Base-by-base conservation (phyloP, 2,329 filamentous ascomycete species). In the Exophiala phaeomuriformis region DNA sequence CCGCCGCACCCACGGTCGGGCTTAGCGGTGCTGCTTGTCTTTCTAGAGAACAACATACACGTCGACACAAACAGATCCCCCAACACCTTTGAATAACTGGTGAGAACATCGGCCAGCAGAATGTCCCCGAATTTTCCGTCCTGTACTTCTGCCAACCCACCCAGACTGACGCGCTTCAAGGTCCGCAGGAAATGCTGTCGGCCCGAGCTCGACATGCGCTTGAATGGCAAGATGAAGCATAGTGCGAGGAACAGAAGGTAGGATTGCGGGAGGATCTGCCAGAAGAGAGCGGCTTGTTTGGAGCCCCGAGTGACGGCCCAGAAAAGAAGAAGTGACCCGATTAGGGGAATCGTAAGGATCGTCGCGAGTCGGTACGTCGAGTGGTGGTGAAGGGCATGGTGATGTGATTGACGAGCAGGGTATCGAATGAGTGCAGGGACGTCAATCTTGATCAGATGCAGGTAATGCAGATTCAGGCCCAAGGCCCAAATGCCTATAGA, bases 81-180 rank as follows among this genome's bases (percentile, higher is more conserved):
- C 30, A 95, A 77, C 31, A 96, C 86, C 69, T 94, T 95, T 57
- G 91, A 85, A 69, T 97, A 98, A 65, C 88, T 94, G 40, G 93
- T 98, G 63, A 97, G 73, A 51, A 90, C 91, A 77, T 98, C 93
- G 33, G 93, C 90, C 12, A 98, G 81, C 54, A 98, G 73, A 49
- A 97, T 86, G 67, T 98, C 93, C 52, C 89, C 91, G 65, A 97
- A 97, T 67, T 95, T 95, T 51, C 91, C 90, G 69, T 96, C 87
- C 62, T 87, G 81, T 0, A 87, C 76, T 69, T 91, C 85, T 9
- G 93, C 91, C 28, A 98, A 78, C 0, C 91, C 90, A 28, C 93
- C 93, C 41, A 96, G 74, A 63, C 81, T 82, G 56, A 97, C 83
- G 52, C 93, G 85, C 56, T 82, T 82, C 42, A 97, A 74, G 0